Evolutionary conservation across 2,329 filamentous ascomycete genomes (phyloP), one percentile per base, ranked within the genome.

Genomic region (Coniochaeta sp.): DNA sequence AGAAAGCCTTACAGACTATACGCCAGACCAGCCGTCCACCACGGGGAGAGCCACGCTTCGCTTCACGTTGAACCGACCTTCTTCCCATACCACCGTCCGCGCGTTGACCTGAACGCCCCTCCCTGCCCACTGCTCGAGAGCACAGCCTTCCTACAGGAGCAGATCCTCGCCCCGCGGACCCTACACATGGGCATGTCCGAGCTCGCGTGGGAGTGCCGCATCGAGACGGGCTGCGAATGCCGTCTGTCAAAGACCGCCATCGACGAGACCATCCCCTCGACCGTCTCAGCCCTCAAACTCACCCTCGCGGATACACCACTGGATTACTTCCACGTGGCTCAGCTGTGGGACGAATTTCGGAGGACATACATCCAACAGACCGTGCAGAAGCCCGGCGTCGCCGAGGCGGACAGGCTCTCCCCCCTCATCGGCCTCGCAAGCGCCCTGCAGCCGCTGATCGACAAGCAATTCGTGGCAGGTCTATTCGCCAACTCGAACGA

Each of bases 171-270:
- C 14, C 56, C 56, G 4, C 56, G 56, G 9, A 58, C 56, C 2
- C 16, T 58, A 5, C 56, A 58, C 38, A n/a, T 58, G 17, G 42
- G 26, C 56, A 58, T 22, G 36, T 30, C 56, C n/a, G 56, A 58
- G 56, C 42, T 58, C 4, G 36, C 42, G 1, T 58, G 56, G 56
- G 56, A 58, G n/a, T 58, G 56, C 38, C 10, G 56, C 4, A 24
- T 19, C 36, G n/a, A 42, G 24, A 44, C 30, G 12, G 36, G 30
- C 9, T 58, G 56, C 56, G 56, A 58, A 32, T 58, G 56, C 38
- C 16, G 34, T 36, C 34, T 7, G 40, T 28, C 26, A 28, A 22
- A 4, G 3, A 47, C 42, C 42, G 42, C 19, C 22, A 47, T 58
- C 19, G 22, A 36, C 38, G 56, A 4, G 8, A 16, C 6, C 3